Evolutionary conservation across 495 filamentous ascomycete genomes (phyloP), one percentile per base, ranked within the genome.

Genomic region (Talaromyces borbonicus): DNA sequence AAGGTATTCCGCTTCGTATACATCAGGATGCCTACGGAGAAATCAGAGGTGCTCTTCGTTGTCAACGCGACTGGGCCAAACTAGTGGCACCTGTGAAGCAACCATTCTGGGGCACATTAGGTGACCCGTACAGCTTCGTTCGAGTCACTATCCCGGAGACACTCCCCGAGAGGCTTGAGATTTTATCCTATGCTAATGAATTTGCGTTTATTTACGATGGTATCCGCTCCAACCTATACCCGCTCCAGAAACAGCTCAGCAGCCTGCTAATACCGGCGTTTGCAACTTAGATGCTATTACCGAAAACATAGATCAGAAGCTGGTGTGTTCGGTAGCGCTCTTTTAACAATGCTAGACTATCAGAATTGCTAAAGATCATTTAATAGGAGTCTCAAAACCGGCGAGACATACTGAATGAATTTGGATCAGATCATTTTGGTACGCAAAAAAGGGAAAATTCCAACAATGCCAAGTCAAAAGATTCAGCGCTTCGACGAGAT

Each of bases 51-150:
- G 35, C 35, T 38, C 22, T 38, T 11, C 14, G 35, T 20, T 38
- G 35, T 20, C 35, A 38, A 20, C 35, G 16, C n/a, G 35, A 38
- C 16, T 38, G 35, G 35, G 16, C 35, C 35, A 38, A 20, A 38
- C 35, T 38, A 20, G 35, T 38, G 18, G 35, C 35, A 20, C 35
- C 35, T 3, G 35, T 38, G 18, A 38, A 38, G 11, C 35, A 38
- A 38, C 35, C 35, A 15, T 38, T 38, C 35, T 38, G 35, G 35
- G 35, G 35, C 35, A 38, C 35, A 38, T 22, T 38, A 20, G 35
- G 35, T 15, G 35, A 38, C 22, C 35, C 35, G 19, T 38, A 38
- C 16, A 38, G 35, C 35, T 38, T 38, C 22, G 35, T 38, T 38
- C 35, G 35, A 2, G 35, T 38, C 16, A 38, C 35, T 38, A 38